Conservation (phyloP, 106 monocot genomes). For the Xerophyta viscosa region DNA sequence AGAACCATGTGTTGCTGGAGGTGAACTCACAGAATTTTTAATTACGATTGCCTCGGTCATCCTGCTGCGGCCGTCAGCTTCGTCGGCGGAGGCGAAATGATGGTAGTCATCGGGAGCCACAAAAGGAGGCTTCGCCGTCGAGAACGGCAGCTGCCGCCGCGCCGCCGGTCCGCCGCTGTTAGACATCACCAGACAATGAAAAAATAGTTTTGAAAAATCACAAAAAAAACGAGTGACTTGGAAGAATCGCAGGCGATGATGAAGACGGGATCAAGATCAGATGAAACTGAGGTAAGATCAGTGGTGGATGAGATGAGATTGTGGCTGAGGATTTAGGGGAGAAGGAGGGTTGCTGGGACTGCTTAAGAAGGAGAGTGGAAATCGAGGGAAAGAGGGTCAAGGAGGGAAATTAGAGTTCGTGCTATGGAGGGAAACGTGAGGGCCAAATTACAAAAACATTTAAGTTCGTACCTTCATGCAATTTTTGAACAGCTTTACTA, state of each 20-base stretch:
- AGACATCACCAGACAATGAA: neutral
- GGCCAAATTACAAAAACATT: neutral
- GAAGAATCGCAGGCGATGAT: too few relatives aligned
- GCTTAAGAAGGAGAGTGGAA: neutral
- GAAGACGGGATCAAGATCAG: too few relatives aligned
- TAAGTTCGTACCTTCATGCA: too few relatives aligned
- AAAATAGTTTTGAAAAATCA: too few relatives aligned
- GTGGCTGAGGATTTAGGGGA: neutral
- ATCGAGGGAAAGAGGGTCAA: neutral
- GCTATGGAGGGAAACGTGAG: conserved; percentile 27
- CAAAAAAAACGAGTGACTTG: neutral
- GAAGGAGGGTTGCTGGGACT: neutral
- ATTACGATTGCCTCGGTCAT: conserved; percentile 39
- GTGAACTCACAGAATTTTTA: conserved; percentile 60
- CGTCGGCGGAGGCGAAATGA: conserved; percentile 21
- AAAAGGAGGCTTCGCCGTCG: conserved; percentile 39
- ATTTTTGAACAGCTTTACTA: too few relatives aligned
- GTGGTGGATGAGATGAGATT: neutral
- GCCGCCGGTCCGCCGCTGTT: neutral
- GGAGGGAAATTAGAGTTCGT: conserved; percentile 54
- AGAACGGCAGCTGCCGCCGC: conserved; percentile 35
- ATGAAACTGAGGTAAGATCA: neutral
- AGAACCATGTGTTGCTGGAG: too few relatives aligned
- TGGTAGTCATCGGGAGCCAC: conserved; percentile 58
- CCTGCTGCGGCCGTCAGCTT: conserved; percentile 13